A percentile compares a stretch with the other conserved stretches of the same genome.
phyloP scores from a whole-genome alignment of 139 green algal genomes.

The Bryopsis sp. region DNA sequence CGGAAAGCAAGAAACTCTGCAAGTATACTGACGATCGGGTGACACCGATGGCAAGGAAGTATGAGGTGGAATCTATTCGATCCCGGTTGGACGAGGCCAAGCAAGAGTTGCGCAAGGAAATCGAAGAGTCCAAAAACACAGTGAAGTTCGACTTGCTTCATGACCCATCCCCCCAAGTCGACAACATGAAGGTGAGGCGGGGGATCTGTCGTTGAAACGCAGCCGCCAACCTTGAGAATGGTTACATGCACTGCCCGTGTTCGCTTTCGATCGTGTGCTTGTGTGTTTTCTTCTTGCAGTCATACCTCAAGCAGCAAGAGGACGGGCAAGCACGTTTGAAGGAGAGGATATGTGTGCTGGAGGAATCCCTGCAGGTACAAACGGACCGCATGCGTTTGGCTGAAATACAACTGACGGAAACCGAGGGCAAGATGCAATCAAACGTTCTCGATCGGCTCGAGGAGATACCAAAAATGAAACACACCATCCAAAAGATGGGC shows the following conservation, averaged over 20 bases:
- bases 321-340: slow-evolving; percentile 2
- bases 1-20: too few species aligned
- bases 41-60: background rate
- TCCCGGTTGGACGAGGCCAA: background rate
- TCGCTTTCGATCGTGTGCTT: background rate
- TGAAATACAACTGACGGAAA: background rate
- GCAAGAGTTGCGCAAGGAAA: background rate
- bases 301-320: slow-evolving; percentile 16
- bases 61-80: slow-evolving; percentile 1
- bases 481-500: background rate
- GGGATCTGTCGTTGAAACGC: background rate
- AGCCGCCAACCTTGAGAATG: too few species aligned
- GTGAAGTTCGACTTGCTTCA: slow-evolving; percentile 16
- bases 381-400: background rate
- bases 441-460: background rate
- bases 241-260: too few species aligned
- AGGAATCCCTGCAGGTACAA: background rate
- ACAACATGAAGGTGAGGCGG: background rate
- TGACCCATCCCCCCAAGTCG: slow-evolving; percentile 11
- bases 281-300: background rate
- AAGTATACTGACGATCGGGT: too few species aligned
- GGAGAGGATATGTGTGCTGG: background rate
- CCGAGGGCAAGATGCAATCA: background rate
- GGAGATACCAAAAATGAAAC: slow-evolving; percentile 12
- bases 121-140: slow-evolving; percentile 14